Conservation (phyloP, 345 rosid genomes). For the Odontarrhena argentea region DNA sequence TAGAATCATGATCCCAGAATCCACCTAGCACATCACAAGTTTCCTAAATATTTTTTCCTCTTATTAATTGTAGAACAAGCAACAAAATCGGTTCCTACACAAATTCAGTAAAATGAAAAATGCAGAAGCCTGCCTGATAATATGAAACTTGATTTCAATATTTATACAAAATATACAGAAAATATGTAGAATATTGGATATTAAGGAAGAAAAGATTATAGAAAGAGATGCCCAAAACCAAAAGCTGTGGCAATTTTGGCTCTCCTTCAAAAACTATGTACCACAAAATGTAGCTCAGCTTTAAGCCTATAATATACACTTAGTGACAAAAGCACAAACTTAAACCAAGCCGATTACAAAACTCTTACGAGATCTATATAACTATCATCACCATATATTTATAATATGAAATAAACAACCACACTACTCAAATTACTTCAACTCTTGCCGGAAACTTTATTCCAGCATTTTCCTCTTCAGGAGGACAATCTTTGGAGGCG, state of each 20-base stretch:
- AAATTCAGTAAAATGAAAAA: not conserved
- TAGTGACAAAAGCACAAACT: slow-evolving; percentile 32
- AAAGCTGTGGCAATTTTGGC: slow-evolving; percentile 13
- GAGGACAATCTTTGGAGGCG: slow-evolving; percentile 37
- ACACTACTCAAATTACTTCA: slow-evolving; percentile 23
- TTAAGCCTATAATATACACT: slow-evolving; percentile 35
- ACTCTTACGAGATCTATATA: slow-evolving; percentile 23
- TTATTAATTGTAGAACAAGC: not conserved
- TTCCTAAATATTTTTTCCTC: not conserved
- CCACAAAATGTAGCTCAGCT: slow-evolving; percentile 22
- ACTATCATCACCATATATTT: slow-evolving; percentile 21
- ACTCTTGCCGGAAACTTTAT: slow-evolving; percentile 52
- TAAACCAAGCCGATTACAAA: slow-evolving; percentile 43
- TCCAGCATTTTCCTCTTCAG: slow-evolving; percentile 46
- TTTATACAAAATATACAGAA: slow-evolving; percentile 3
- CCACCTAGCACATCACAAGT: too few species aligned
- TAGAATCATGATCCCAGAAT: too few species aligned
- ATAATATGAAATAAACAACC: not conserved
- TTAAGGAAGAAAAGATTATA: not conserved
- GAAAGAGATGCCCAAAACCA: slow-evolving; percentile 6
- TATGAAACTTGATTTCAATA: slow-evolving; percentile 4
- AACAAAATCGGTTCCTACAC: not conserved
- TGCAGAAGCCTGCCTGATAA: not conserved
- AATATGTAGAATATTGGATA: not conserved
- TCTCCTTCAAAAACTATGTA: slow-evolving; percentile 8